These are phyloP conservation scores for Potentilla sterilis DNA, from an alignment of 306 rosid species.

Conservation along the genomic window DNA sequence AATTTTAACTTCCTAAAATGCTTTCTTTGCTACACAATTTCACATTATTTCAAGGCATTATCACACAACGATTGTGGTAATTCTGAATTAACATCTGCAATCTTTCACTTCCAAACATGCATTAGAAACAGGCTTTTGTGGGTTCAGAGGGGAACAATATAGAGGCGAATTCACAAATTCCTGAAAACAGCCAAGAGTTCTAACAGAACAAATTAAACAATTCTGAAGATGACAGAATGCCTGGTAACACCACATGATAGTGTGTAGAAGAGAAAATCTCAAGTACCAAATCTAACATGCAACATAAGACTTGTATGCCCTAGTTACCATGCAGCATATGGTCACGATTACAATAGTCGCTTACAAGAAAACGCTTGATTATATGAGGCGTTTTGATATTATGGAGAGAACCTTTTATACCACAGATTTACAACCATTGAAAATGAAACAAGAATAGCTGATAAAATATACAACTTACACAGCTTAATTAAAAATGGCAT, in stretches of 20 bases:
- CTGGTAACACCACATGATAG: not conserved
- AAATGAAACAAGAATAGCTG: conserved; percentile 26
- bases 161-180: not conserved
- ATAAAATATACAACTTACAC: conserved; percentile 37
- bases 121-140: not conserved
- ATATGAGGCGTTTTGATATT: conserved; percentile 25
- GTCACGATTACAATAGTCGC: conserved; percentile 17
- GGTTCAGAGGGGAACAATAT: not conserved
- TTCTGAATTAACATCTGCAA: not conserved
- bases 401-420: conserved; percentile 20
- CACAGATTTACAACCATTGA: conserved; percentile 45
- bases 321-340: conserved; percentile 3
- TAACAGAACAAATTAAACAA: not conserved
- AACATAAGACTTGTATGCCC: not conserved
- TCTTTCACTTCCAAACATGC: not conserved
- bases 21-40: not conserved
- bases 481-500: conserved; percentile 28
- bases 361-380: conserved; percentile 20
- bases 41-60: not conserved
- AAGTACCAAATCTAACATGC: not conserved
- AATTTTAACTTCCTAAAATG: not conserved
- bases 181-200: not conserved
- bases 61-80: not conserved
- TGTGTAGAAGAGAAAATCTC: not conserved
- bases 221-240: not conserved